Conservation (phyloP, 495 filamentous ascomycete species). For the Rostrohypoxylon terebratum region DNA sequence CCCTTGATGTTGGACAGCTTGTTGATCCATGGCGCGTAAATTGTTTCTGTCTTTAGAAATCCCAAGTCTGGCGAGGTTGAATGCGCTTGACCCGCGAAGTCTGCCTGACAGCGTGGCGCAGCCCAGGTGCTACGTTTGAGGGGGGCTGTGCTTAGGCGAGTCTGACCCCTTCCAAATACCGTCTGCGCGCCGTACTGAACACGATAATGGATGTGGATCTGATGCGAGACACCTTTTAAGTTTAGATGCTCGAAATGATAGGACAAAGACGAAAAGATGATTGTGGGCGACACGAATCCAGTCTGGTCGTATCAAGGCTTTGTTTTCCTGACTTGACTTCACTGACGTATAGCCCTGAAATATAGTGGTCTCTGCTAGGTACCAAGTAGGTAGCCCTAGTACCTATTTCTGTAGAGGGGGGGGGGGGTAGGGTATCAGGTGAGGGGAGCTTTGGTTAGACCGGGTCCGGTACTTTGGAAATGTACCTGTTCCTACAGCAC, state of each 20-base stretch:
- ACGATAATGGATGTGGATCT: conserved; percentile 26
- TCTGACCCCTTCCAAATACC: conserved; percentile 43
- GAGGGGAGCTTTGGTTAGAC: conserved; percentile 7
- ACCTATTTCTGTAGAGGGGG: neutral
- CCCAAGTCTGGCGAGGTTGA: conserved; percentile 48
- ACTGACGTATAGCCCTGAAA: conserved; percentile 6
- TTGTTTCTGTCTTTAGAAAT: conserved; percentile 55
- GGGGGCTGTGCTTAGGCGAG: conserved; percentile 48
- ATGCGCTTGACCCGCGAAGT: conserved; percentile 38
- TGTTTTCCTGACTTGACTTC: conserved; percentile 15
- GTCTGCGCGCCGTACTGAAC: conserved; percentile 31
- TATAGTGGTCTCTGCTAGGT: neutral
- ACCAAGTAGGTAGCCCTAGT: too few relatives aligned
- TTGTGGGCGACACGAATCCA: conserved; percentile 8
- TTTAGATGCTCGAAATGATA: conserved; percentile 13
- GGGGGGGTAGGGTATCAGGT: conserved; percentile 15
- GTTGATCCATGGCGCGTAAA: conserved; percentile 59
- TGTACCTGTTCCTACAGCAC: conserved; percentile 10
- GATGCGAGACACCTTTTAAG: conserved; percentile 24
- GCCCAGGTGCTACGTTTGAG: conserved; percentile 40
- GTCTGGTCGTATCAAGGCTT: conserved; percentile 14
- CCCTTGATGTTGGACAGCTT: conserved; percentile 50
- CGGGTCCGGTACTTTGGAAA: conserved; percentile 12
- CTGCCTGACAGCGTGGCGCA: conserved; percentile 52
- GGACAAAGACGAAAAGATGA: neutral